Evolutionary conservation across 257 asterid species (phyloP).

Genomic region (Voacanga thouarsii): DNA sequence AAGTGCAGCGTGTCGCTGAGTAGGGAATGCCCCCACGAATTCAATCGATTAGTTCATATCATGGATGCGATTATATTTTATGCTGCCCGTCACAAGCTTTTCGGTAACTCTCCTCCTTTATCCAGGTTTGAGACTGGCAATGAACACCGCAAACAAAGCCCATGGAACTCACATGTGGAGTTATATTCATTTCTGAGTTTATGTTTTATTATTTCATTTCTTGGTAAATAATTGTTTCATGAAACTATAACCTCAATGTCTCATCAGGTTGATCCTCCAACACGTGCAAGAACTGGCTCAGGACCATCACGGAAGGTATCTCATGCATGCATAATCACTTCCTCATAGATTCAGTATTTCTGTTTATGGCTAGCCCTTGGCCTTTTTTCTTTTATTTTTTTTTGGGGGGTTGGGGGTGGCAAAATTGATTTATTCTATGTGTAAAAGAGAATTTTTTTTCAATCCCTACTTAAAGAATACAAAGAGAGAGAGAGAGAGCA

Average conservation of each 20-base stretch:
- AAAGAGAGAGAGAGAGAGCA: not conserved
- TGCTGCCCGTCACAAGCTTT: too few species aligned
- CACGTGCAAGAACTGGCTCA: slow-evolving; percentile 70
- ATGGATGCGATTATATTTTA: too few species aligned
- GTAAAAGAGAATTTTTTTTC: not conserved
- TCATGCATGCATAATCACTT: slow-evolving; percentile 14
- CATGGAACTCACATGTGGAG: too few species aligned
- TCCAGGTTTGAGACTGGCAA: too few species aligned
- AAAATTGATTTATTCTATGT: not conserved
- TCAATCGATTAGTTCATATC: too few species aligned
- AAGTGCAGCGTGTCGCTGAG: too few species aligned
- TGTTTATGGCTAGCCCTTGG: not conserved
- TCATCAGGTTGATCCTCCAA: slow-evolving; percentile 62
- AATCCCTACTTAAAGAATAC: not conserved
- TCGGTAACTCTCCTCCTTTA: too few species aligned
- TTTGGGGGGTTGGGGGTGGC: too few species aligned
- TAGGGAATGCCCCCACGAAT: too few species aligned
- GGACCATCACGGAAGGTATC: slow-evolving; percentile 90
- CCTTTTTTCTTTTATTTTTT: not conserved
- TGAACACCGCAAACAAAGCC: too few species aligned
- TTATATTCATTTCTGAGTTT: not conserved
- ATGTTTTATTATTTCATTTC: not conserved
- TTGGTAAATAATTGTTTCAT: slow-evolving; percentile 18
- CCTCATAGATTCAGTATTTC: not conserved
- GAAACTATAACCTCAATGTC: slow-evolving; percentile 19